Evolutionary conservation across 495 filamentous ascomycete species (phyloP), one percentile per base, ranked within the genome.

Genomic region (Parathielavia appendiculata): DNA sequence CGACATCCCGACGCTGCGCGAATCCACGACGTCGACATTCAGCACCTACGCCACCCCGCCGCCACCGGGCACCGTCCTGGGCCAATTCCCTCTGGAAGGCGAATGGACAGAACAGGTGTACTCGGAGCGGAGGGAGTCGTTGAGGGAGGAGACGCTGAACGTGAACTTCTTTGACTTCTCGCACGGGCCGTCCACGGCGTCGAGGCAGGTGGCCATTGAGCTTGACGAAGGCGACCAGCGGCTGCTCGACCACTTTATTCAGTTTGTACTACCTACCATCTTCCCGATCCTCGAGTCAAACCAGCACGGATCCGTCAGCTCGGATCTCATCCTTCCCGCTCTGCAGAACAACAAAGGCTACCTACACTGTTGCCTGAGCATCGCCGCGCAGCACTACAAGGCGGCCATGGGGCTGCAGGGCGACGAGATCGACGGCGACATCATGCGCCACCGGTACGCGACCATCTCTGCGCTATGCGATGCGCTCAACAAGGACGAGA

Each of bases 361-460:
- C 72, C 79, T 96, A 17, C 92, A 96, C 75, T 97, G 92, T 74
- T 97, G 93, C 73, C 77, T 98, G 56, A 96, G 91, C 77, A 92
- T 96, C 60, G 81, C 93, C 14, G 92, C 92, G n/a, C 88, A 95
- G 64, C 93, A 98, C 72, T 84, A 87, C 65, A 97, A 97, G 77
- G 85, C 89, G 0, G 88, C 86, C 0, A 74, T 76, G 59, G 75
- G 83, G 52, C 74, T 85, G 32, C 70, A 89, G 19, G 74, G 78
- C 43, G 83, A 82, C 35, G 90, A 95, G 56, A 83, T 91, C 60
- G 92, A 97, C 73, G 83, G 85, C 63, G 91, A 97, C 68, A 96
- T 98, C 63, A 88, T 96, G 82, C 84, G 89, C 56, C 92, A 98
- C 69, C 87, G 92, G 43, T 93, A 87, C 68, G 88, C 90, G 26